Percentiles rank a stretch among this genome's conserved stretches.
These are phyloP conservation scores for Boletus eberwhitei DNA, from an alignment of 768 basidiomycete genomes.

Conservation along the genomic window DNA sequence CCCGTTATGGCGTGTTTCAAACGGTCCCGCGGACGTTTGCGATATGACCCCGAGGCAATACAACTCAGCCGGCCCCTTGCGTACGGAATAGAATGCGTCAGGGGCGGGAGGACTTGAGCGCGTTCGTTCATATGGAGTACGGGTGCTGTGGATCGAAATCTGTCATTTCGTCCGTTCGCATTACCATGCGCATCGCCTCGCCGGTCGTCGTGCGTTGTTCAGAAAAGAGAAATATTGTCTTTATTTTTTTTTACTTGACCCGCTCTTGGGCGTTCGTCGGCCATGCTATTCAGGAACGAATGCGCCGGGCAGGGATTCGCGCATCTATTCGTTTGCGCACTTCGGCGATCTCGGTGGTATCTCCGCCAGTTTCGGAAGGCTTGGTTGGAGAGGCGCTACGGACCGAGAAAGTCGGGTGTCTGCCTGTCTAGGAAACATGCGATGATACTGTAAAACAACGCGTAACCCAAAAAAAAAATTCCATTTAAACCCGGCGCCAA, in stretches of 20 bases:
- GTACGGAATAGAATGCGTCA: not conserved
- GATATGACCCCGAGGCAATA: not conserved
- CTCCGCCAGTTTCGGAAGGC: not conserved
- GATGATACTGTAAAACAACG: not conserved
- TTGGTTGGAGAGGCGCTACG: not conserved
- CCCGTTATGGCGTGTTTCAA: not conserved
- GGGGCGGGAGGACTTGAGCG: not conserved
- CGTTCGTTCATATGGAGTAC: no score
- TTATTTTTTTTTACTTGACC: not conserved
- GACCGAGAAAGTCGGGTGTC: not conserved
- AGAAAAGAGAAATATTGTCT: no score
- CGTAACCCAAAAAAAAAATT: no score
- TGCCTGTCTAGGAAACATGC: no score
- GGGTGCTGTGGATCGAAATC: not conserved
- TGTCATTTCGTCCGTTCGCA: not conserved
- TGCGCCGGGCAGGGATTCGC: not conserved
- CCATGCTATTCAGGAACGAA: no score
- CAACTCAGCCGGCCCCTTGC: not conserved
- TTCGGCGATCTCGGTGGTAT: not conserved
- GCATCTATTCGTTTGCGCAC: not conserved
- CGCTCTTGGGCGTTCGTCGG: not conserved
- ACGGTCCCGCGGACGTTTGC: not conserved
- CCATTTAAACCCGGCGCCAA: not conserved
- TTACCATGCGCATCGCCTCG: not conserved
- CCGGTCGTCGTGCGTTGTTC: not conserved